These are phyloP conservation scores for Aspergillus sp. DNA, from an alignment of 2,329 filamentous ascomycete genomes.

Conservation along the genomic window DNA sequence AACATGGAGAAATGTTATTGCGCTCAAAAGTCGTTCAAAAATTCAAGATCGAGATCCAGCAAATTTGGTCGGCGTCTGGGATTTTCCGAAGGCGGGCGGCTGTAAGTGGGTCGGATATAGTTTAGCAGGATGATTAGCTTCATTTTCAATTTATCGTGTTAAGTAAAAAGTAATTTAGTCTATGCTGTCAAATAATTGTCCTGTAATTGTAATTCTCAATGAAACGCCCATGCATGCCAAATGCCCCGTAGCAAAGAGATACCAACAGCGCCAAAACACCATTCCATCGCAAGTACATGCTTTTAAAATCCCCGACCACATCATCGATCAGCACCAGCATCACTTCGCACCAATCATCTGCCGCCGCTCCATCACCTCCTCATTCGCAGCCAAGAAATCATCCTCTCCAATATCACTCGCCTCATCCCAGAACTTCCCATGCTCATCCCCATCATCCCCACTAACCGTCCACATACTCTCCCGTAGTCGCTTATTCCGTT, in stretches of 20 bases:
- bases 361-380: constrained; percentile 66
- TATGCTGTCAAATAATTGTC: not conserved
- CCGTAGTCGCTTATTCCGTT: constrained; percentile 85
- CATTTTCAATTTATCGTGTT: no score
- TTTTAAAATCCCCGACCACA: not conserved
- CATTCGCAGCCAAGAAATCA: constrained; percentile 73
- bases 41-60: not conserved
- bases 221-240: constrained; percentile 1
- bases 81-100: constrained; percentile 19
- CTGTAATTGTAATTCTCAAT: not conserved
- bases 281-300: not conserved
- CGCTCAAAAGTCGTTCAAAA: constrained; percentile 11
- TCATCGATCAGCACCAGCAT: not conserved
- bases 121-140: no score
- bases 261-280: not conserved
- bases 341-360: constrained; percentile 42
- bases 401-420: constrained; percentile 85
- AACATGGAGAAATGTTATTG: constrained; percentile 23
- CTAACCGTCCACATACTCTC: constrained; percentile 93
- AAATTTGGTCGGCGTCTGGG: constrained; percentile 4
- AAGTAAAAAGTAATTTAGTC: not conserved
- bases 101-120: not conserved
- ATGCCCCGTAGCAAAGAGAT: not conserved
- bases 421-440: constrained; percentile 82
- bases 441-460: constrained; percentile 67